Conservation (phyloP, 345 rosid genomes). For the Aquilaria yunnanensis region DNA sequence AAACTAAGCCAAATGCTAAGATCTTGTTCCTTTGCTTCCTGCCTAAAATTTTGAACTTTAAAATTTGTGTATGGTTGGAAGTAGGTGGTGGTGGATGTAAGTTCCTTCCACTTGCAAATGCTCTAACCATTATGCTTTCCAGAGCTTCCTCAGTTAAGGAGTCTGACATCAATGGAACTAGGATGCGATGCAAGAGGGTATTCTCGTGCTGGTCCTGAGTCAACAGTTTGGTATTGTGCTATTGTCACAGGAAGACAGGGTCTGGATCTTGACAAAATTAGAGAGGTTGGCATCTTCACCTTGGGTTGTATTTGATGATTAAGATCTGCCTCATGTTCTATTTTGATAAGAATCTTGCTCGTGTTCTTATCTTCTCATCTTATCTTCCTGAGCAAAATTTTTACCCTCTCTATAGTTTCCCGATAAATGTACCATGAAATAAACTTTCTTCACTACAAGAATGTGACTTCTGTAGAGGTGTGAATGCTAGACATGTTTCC, state of each 20-base stretch:
- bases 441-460: too few species aligned
- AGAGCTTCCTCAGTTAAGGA: conserved; percentile 88
- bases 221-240: conserved; percentile 79
- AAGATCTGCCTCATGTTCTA: conserved; percentile 2
- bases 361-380: too few species aligned
- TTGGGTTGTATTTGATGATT: conserved; percentile 10
- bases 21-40: neutral
- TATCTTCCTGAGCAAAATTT: too few species aligned
- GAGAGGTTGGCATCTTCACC: conserved; percentile 54
- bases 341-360: neutral
- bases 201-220: conserved; percentile 81
- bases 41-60: neutral
- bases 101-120: conserved; percentile 3
- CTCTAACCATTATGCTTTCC: conserved; percentile 16
- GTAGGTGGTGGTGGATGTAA: too few species aligned
- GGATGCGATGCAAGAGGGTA: conserved; percentile 92
- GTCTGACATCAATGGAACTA: conserved; percentile 73
- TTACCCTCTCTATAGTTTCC: too few species aligned
- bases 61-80: neutral
- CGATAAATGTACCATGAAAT: too few species aligned
- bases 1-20: neutral
- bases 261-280: conserved; percentile 78
- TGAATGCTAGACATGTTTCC: too few species aligned
- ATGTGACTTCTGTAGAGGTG: too few species aligned
- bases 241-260: conserved; percentile 85